Evolutionary conservation across 2,329 filamentous ascomycete genomes (phyloP), one percentile per base, ranked within the genome.

Genomic region (Camillea tinctor): DNA sequence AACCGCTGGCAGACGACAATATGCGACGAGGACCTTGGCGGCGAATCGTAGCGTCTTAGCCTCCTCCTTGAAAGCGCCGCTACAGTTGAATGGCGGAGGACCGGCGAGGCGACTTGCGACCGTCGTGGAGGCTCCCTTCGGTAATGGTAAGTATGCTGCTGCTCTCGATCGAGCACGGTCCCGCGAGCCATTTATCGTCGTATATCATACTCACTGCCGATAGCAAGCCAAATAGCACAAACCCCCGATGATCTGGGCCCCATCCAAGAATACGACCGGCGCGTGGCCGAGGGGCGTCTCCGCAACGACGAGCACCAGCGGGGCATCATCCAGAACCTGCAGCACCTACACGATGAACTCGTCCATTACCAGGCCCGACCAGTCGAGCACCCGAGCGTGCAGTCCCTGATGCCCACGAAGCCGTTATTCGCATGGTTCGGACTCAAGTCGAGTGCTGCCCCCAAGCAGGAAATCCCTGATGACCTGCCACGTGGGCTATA

Each of bases 281-380:
- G 94, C 52, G 93, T 99, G 8, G 81, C 87, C 52, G 79, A 81
- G 50, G 92, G 93, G 11, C 80, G 85, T 54, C 75, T 99, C 65
- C 85, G 90, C 65, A 92, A 98, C 74, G 95, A 99, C 73, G 87
- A 92, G 65, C 91, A 97, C 76, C 95, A 99, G 76, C 82, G 95
- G 82, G 92, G 88, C 50, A 94, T 99, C 67, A 93, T 99, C 68
- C 86, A 95, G 72, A 91, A 86, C 70, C 82, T 99, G 5, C 92
- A 99, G 76, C 88, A 93, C 72, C 86, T 99, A 13, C 91, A 97
- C 76, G 87, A 96, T 61, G 91, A 92, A 71, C 83, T 99, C 50
- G 80, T 83, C 63, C 76, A 82, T 57, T 99, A 98, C 77, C 74
- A 81, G 1, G 87, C 93, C 17, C 90, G 88, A 0, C 81, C 85